Conservation (phyloP, 2,329 filamentous ascomycete genomes). For the Biscogniauxia mediterranea region DNA sequence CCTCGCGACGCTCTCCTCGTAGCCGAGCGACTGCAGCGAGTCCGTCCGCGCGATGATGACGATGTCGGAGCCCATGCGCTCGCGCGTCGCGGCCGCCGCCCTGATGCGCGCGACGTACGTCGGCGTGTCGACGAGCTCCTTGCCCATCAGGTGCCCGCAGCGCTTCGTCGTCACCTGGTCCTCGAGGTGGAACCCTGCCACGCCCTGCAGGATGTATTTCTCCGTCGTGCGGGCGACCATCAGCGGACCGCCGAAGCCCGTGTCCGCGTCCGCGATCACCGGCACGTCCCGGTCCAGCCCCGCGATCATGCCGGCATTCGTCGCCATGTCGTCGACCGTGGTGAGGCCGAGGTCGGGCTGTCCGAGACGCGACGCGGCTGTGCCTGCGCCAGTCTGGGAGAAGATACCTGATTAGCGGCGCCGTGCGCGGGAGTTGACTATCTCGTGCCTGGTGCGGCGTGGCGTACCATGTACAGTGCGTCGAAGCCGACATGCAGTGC, state of each 20-base stretch:
- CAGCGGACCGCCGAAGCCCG: slow-evolving; percentile 53
- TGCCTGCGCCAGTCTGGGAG: slow-evolving; percentile 27
- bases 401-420: neutral
- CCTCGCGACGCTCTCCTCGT: slow-evolving; percentile 47
- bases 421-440: neutral
- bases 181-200: slow-evolving; percentile 34
- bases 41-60: slow-evolving; percentile 61
- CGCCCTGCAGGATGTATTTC: slow-evolving; percentile 30
- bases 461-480: slow-evolving; percentile 64
- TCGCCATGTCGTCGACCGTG: slow-evolving; percentile 60
- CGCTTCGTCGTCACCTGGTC: slow-evolving; percentile 38
- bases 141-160: slow-evolving; percentile 39
- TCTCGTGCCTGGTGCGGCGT: neutral
- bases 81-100: slow-evolving; percentile 33
- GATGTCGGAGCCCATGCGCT: slow-evolving; percentile 46
- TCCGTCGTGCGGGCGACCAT: slow-evolving; percentile 50
- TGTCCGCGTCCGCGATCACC: slow-evolving; percentile 61
- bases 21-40: slow-evolving; percentile 50
- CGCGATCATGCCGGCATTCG: slow-evolving; percentile 64
- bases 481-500: slow-evolving; percentile 63
- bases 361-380: slow-evolving; percentile 40
- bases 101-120: slow-evolving; percentile 32
- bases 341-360: slow-evolving; percentile 63
- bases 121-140: slow-evolving; percentile 33
- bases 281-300: slow-evolving; percentile 53